Conservation (phyloP, 2,329 filamentous ascomycete species). For the Aschersonia sp. region DNA sequence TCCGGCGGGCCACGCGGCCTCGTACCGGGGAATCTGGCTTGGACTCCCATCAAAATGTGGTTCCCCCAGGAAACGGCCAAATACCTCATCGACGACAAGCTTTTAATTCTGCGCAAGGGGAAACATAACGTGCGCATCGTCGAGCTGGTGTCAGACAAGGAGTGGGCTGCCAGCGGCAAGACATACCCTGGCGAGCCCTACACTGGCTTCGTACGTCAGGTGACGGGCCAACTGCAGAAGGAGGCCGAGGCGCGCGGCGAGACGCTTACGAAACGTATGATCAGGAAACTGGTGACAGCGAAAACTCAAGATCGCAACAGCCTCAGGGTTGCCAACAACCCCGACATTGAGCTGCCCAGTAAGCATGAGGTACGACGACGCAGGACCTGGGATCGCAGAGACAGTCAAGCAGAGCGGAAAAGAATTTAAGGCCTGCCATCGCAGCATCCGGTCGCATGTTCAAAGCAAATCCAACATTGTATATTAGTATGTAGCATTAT, state of each 20-base stretch:
- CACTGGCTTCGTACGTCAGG: slow-evolving; percentile 30
- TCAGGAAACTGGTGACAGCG: slow-evolving; percentile 14
- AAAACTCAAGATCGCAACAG: slow-evolving; percentile 6
- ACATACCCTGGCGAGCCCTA: slow-evolving; percentile 38
- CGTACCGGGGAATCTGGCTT: slow-evolving; percentile 37
- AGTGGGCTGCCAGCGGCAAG: slow-evolving; percentile 32
- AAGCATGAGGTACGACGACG: slow-evolving; percentile 19
- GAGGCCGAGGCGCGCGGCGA: slow-evolving; percentile 18
- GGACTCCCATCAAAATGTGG: slow-evolving; percentile 46
- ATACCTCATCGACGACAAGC: slow-evolving; percentile 43
- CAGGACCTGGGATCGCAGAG: slow-evolving; percentile 6
- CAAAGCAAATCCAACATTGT: background rate
- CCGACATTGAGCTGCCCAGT: slow-evolving; percentile 23
- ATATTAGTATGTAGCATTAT: background rate
- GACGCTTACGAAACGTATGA: slow-evolving; percentile 10
- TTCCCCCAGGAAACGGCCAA: slow-evolving; percentile 39
- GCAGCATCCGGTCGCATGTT: no score
- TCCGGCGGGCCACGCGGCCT: slow-evolving; percentile 29
- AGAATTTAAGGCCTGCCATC: no score
- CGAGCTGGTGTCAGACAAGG: slow-evolving; percentile 41
- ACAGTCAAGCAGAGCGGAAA: background rate
- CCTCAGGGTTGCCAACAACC: slow-evolving; percentile 23
- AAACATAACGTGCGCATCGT: slow-evolving; percentile 50
- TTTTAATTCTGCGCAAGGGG: slow-evolving; percentile 47
- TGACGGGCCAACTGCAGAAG: slow-evolving; percentile 22